Evolutionary conservation across 805 yeast species (phyloP), one percentile per base, ranked within the genome.

Genomic region (Candida sonorensis): DNA sequence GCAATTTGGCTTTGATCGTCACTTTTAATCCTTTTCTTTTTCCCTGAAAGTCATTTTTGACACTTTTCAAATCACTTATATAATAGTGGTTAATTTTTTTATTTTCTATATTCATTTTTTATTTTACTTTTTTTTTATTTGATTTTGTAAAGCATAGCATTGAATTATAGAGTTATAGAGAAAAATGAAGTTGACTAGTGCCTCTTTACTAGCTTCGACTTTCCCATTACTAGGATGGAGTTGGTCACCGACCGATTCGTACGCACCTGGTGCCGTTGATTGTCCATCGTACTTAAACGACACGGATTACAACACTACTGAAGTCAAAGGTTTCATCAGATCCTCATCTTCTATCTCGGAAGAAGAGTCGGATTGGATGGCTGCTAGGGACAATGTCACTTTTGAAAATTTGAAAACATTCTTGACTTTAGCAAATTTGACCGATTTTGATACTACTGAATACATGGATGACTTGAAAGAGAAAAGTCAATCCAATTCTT

Each of bases 241-340:
- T 1, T 74, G 75, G 77, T 69, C 77, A 4, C 79, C 79, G 2
- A 65, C 74, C 0, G 65, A 70, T 35, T 61, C 72, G 1, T 79
- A 79, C 41, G 80, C 79, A 1, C 87, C 87, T 1, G 79, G 73
- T 1, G 53, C 57, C 10, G 70, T 77, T 5, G 56, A 62, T 3
- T 78, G 85, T 54, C 82, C 81, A 0, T 27, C 53, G 2, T 54
- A 52, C 32, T 17, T 55, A 14, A 19, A 38, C 11, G 52, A 49
- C 5, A 27, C 35, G 3, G 36, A 33, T 7, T 38, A 34, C 29
- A 30, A 44, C 27, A 38, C 47, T 1, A 34, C 33, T 14, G 30
- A 38, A 8, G 27, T 22, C 10, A 17, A 34, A 3, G 61, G 62
- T 10, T 40, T 58, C 23, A 24, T 50, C 23, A 66, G 87, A 51